A percentile compares a stretch with the other conserved stretches of the same genome.
These are phyloP conservation scores for Chlorella sp. DNA, from an alignment of 139 green algal species.

Conservation along the genomic window DNA sequence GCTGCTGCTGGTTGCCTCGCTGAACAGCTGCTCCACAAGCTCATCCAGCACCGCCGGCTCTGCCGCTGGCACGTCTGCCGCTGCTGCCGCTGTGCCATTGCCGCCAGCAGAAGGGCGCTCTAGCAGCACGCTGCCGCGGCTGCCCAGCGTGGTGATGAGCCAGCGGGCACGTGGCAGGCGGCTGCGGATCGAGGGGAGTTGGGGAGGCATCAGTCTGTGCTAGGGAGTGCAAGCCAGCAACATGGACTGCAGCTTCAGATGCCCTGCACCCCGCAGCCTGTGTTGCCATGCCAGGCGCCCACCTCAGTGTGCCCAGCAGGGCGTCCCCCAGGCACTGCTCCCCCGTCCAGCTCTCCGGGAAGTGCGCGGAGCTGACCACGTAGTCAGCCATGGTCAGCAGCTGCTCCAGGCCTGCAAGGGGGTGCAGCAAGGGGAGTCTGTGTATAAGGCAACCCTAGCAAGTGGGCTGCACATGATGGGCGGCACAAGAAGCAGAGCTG, in stretches of 20 bases:
- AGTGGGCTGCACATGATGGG: no score
- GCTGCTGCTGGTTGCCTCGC: neutral
- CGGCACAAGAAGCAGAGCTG: no score
- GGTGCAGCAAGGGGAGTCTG: neutral
- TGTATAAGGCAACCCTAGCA: no score
- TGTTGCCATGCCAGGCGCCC: neutral
- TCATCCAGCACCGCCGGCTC: conserved; percentile 26
- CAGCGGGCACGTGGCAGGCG: conserved; percentile 74
- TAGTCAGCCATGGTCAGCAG: conserved; percentile 86
- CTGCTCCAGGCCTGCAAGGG: conserved; percentile 70
- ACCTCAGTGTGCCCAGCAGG: conserved; percentile 19
- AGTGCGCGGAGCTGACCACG: conserved; percentile 87
- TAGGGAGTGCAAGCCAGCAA: neutral
- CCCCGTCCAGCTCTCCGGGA: conserved; percentile 79
- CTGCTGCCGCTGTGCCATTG: no score
- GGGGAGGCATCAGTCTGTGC: neutral
- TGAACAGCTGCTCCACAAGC: conserved; percentile 36
- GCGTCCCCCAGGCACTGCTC: conserved; percentile 49
- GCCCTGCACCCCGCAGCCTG: no score
- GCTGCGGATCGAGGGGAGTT: no score
- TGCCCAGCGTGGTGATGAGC: conserved; percentile 78
- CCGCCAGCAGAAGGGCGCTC: conserved; percentile 10
- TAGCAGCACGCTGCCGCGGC: conserved; percentile 76
- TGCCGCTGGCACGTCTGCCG: neutral
- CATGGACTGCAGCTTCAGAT: neutral